Evolutionary conservation across 805 yeast genomes (phyloP).

Genomic region (Teunomyces tritomae): DNA sequence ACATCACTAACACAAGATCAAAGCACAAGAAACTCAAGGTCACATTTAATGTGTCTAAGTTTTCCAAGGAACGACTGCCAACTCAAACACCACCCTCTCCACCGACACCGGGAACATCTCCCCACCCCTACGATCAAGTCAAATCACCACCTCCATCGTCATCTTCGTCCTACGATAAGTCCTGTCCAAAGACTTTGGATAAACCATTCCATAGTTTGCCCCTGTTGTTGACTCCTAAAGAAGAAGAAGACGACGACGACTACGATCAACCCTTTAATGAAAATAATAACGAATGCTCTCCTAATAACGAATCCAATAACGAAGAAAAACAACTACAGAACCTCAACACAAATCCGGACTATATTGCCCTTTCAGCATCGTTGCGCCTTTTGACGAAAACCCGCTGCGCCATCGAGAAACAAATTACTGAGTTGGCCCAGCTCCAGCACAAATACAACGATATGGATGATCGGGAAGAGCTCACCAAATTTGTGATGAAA

Average conservation of each 20-base stretch:
- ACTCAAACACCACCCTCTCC: slow-evolving; percentile 1
- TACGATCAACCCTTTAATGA: slow-evolving; percentile 2
- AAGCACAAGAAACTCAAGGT: slow-evolving; percentile 24
- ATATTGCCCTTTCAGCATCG: slow-evolving; percentile 32
- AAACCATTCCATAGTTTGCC: slow-evolving; percentile 32
- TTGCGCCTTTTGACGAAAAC: slow-evolving; percentile 26
- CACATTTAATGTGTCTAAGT: slow-evolving; percentile 8
- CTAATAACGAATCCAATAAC: neutral
- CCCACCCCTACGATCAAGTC: slow-evolving; percentile 2
- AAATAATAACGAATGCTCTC: slow-evolving; percentile 3
- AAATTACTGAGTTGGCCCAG: slow-evolving; percentile 29
- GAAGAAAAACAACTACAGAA: slow-evolving; percentile 7
- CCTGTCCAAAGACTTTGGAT: slow-evolving; percentile 15
- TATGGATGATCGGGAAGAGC: slow-evolving; percentile 17
- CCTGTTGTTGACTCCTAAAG: slow-evolving; percentile 38
- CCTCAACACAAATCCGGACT: slow-evolving; percentile 34
- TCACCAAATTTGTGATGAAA: slow-evolving; percentile 32
- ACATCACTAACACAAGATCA: slow-evolving; percentile 17
- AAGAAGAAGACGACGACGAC: slow-evolving; percentile 28
- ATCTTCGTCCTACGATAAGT: slow-evolving; percentile 23
- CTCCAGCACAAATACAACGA: slow-evolving; percentile 21
- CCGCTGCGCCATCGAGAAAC: slow-evolving; percentile 22
- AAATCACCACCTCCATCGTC: slow-evolving; percentile 8
- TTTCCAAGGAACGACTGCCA: slow-evolving; percentile 1
- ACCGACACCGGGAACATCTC: slow-evolving; percentile 4